Percentiles rank a stretch among this genome's conserved stretches.
phyloP scores from a whole-genome alignment of 2,329 filamentous ascomycete genomes.

The Neopestalotiopsis rosae region DNA sequence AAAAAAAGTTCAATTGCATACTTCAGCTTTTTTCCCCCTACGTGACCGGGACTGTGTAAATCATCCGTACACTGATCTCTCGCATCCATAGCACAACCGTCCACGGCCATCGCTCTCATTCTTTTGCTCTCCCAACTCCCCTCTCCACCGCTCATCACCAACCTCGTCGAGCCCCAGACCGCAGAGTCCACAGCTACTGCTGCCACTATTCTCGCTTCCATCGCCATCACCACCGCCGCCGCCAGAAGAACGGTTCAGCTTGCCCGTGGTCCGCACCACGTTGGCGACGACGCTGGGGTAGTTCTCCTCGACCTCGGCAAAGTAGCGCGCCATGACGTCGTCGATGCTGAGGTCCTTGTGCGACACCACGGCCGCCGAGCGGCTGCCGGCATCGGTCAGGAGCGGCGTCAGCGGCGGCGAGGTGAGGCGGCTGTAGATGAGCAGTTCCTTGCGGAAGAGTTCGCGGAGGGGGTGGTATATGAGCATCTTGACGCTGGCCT shows the following conservation, averaged over 20 bases:
- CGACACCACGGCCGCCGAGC: constrained; percentile 54
- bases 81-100: constrained; percentile 75
- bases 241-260: constrained; percentile 61
- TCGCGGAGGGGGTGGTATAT: constrained; percentile 86
- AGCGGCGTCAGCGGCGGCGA: constrained; percentile 57
- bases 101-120: constrained; percentile 22
- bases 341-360: constrained; percentile 87
- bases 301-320: constrained; percentile 81
- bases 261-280: constrained; percentile 89
- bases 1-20: background rate
- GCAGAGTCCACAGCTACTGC: constrained; percentile 68
- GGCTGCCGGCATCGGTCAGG: constrained; percentile 40
- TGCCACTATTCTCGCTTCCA: constrained; percentile 31
- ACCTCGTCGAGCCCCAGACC: constrained; percentile 68
- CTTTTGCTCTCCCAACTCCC: constrained; percentile 57
- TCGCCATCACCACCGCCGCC: too few relatives aligned
- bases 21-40: background rate
- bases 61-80: constrained; percentile 61
- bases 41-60: background rate
- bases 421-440: constrained; percentile 65
- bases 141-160: constrained; percentile 68
- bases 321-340: constrained; percentile 87
- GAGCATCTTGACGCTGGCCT: constrained; percentile 29
- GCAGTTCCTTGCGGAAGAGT: constrained; percentile 80
- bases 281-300: constrained; percentile 95